Evolutionary conservation across 1,284 basidiomycete genomes (phyloP).

Genomic region (Trametes hirsuta): DNA sequence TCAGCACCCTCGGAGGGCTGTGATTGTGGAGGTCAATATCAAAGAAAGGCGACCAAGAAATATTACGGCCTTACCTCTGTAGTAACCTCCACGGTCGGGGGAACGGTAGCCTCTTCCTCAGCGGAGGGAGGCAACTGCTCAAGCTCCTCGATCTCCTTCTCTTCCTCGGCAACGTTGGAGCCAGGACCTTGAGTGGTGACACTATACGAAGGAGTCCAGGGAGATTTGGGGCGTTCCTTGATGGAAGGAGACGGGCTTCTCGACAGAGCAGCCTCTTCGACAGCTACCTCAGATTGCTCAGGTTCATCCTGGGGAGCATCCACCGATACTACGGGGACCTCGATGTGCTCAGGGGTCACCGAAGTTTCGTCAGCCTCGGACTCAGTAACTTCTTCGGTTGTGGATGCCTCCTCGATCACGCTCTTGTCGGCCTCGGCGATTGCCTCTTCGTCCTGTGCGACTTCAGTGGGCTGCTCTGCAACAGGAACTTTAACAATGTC

Average conservation of each 20-base stretch:
- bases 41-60: neutral
- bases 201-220: conserved; percentile 49
- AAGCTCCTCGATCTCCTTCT: conserved; percentile 31
- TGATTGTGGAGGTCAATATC: neutral
- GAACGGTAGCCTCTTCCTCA: neutral
- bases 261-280: conserved; percentile 4
- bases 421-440: conserved; percentile 1
- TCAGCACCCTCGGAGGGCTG: conserved; percentile 8
- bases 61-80: conserved; percentile 9
- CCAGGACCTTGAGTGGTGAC: conserved; percentile 43
- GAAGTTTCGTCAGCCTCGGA: conserved; percentile 1
- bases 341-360: neutral
- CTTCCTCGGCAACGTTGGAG: conserved; percentile 24
- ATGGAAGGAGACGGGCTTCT: conserved; percentile 19
- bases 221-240: conserved; percentile 40
- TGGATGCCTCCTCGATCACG: conserved; percentile 1
- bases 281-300: neutral
- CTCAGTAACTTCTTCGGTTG: conserved; percentile 6
- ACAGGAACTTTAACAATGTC: conserved; percentile 5
- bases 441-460: neutral
- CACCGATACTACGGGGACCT: conserved; percentile 16
- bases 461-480: conserved; percentile 6
- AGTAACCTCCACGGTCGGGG: conserved; percentile 20
- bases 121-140: conserved; percentile 28
- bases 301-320: conserved; percentile 16